Conservation (phyloP, 108 stramenopile species). For the Fragilaria crotonensis region DNA sequence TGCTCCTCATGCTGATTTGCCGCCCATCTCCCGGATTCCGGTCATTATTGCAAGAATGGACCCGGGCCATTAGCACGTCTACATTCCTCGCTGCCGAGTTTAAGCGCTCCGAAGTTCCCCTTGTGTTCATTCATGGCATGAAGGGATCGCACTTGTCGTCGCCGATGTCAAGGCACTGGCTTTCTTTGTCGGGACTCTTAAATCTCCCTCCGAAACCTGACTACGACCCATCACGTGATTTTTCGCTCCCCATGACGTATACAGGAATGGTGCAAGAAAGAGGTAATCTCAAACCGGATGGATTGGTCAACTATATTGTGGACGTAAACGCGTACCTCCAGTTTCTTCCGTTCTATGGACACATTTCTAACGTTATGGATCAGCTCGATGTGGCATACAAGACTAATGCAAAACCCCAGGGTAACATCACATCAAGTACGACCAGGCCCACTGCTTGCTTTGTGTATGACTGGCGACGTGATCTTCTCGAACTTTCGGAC, state of each 20-base stretch:
- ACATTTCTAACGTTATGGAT: conserved; percentile 22
- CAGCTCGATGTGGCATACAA: conserved; percentile 34
- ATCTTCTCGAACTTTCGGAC: conserved; percentile 31
- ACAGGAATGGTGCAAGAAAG: conserved; percentile 27
- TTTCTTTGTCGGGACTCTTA: neutral
- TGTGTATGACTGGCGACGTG: conserved; percentile 43
- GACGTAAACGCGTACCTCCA: conserved; percentile 28
- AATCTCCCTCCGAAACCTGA: conserved; percentile 16
- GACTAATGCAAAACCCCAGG: neutral
- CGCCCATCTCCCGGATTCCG: no score
- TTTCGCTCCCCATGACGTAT: conserved; percentile 41
- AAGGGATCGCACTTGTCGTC: conserved; percentile 47
- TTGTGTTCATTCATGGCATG: conserved; percentile 47
- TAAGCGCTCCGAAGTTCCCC: conserved; percentile 29
- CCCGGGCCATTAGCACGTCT: no score
- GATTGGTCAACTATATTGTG: conserved; percentile 44
- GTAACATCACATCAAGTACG: no score
- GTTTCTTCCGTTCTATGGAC: conserved; percentile 46
- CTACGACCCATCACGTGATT: conserved; percentile 27
- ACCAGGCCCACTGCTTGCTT: conserved; percentile 40
- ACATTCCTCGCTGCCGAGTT: no score
- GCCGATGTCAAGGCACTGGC: neutral
- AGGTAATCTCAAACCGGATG: conserved; percentile 30
- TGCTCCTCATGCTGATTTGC: no score
- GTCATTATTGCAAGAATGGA: no score